Evolutionary conservation across 2,329 filamentous ascomycete species (phyloP).

Genomic region (Penicillium polonicum): DNA sequence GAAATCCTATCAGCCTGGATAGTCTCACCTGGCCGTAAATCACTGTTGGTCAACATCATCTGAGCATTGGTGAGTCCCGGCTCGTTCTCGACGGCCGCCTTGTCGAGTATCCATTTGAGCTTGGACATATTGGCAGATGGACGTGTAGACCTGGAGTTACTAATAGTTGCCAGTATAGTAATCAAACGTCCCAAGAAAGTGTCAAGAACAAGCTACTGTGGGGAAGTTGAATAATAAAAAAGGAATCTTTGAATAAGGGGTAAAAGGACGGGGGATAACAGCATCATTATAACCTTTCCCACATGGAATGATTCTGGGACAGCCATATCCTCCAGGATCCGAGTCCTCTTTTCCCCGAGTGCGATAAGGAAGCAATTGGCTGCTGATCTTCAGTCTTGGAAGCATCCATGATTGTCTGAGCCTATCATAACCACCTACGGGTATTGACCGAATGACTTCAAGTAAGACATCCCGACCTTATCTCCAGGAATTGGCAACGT

Average conservation of each 20-base stretch:
- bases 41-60: conserved; percentile 82
- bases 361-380: neutral
- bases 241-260: neutral
- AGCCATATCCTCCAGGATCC: neutral
- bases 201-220: neutral
- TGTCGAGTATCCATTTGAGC: conserved; percentile 44
- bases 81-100: conserved; percentile 71
- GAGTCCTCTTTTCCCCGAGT: neutral
- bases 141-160: neutral
- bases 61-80: conserved; percentile 74
- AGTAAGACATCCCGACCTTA: conserved; percentile 28
- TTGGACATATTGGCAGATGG: conserved; percentile 24
- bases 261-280: neutral
- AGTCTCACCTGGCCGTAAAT: conserved; percentile 63
- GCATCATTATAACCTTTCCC: neutral
- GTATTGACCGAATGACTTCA: conserved; percentile 21
- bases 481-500: conserved; percentile 13
- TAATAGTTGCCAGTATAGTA: neutral
- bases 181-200: neutral
- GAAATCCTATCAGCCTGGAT: neutral
- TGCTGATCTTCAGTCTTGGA: neutral
- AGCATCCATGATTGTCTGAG: neutral
- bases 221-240: neutral
- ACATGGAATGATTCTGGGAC: neutral
- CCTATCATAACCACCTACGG: conserved; percentile 12